Evolutionary conservation across 192 early-diverging fungal species (phyloP).

Genomic region (Gaertneriomyces sp.): DNA sequence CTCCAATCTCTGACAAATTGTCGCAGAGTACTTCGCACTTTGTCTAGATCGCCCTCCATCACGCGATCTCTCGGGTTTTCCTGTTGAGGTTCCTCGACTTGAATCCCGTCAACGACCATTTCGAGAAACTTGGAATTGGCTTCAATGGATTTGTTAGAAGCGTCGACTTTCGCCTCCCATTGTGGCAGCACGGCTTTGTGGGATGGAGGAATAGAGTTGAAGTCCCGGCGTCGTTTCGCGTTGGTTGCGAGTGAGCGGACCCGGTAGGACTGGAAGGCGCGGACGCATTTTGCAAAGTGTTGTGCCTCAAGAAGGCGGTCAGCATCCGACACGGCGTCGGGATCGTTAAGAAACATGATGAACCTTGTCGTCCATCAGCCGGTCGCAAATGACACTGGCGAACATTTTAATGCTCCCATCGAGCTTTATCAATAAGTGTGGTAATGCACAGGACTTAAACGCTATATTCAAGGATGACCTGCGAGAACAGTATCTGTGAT

Average conservation of each 20-base stretch:
- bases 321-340: conserved; percentile 7
- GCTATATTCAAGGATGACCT: too few species aligned
- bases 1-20: conserved; percentile 98
- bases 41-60: conserved; percentile 79
- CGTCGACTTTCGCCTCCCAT: conserved; percentile 14
- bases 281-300: conserved; percentile 32
- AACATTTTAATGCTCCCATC: too few species aligned
- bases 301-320: conserved; percentile 18
- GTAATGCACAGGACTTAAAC: too few species aligned
- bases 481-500: too few species aligned
- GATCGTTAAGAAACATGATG: conserved; percentile 9
- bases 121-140: conserved; percentile 27
- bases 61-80: conserved; percentile 29
- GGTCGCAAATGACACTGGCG: too few species aligned
- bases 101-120: conserved; percentile 4
- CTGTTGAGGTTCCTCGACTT: background rate
- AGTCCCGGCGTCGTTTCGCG: conserved; percentile 41
- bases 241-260: conserved; percentile 27
- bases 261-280: conserved; percentile 40
- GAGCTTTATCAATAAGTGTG: too few species aligned
- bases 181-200: conserved; percentile 23
- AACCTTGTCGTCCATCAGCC: too few species aligned
- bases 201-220: conserved; percentile 4
- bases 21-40: conserved; percentile 80
- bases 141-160: conserved; percentile 20